phyloP scores from a whole-genome alignment of 768 basidiomycete species.

The Chalciporus piperatus region DNA sequence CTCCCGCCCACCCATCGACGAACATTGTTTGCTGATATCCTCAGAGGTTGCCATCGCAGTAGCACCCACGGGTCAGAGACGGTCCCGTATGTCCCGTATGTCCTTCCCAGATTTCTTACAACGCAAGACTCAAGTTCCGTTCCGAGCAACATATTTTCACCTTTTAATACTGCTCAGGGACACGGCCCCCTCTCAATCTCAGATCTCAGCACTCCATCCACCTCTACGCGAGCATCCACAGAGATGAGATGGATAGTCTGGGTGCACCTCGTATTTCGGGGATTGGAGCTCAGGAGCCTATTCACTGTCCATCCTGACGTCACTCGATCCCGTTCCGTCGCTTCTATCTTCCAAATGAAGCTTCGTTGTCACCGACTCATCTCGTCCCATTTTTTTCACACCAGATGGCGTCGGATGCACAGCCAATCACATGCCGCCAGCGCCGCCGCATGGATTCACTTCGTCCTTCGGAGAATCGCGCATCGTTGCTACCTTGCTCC shows the following conservation, averaged over 20 bases:
- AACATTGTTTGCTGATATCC: too few species aligned
- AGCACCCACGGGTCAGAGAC: conserved; percentile 5
- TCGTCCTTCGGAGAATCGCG: neutral
- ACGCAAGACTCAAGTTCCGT: neutral
- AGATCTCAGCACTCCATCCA: too few species aligned
- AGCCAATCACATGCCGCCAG: neutral
- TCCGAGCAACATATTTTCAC: neutral
- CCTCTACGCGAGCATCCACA: too few species aligned
- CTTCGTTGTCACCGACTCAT: neutral
- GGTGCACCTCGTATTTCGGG: too few species aligned
- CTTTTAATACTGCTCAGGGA: neutral
- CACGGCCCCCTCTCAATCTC: too few species aligned
- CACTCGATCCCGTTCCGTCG: conserved; percentile 1
- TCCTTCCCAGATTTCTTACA: conserved; percentile 5
- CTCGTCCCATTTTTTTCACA: neutral
- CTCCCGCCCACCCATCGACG: neutral
- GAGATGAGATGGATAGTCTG: too few species aligned
- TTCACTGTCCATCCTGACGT: conserved; percentile 7
- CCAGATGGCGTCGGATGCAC: neutral
- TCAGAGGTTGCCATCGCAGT: neutral
- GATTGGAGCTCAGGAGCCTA: too few species aligned
- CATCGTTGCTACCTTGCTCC: neutral
- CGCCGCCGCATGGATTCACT: neutral
- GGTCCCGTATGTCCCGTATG: neutral
- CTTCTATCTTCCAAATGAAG: conserved; percentile 1